These are phyloP conservation scores for Cydonia oblonga DNA, from an alignment of 331 rosid species.

Conservation along the genomic window DNA sequence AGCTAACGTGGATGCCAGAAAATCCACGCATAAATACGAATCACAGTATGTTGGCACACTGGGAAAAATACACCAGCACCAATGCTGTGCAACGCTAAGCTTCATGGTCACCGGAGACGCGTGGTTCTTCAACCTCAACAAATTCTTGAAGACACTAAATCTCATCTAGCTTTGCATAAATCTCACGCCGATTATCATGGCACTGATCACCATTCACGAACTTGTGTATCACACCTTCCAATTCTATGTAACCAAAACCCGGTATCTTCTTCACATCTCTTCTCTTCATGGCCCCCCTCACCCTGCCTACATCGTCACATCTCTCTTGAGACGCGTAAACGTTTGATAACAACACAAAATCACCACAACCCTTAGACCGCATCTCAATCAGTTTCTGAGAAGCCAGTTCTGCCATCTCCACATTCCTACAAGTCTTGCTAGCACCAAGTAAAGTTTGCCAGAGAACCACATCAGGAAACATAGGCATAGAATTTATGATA, in stretches of 20 bases:
- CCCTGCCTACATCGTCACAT: conserved; percentile 80
- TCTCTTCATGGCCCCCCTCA: conserved; percentile 58
- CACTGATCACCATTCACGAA: conserved; percentile 66
- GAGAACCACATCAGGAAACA: conserved; percentile 64
- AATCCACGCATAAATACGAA: neutral
- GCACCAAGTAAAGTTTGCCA: conserved; percentile 95
- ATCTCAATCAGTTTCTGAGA: conserved; percentile 63
- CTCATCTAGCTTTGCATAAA: conserved; percentile 76
- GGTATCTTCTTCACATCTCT: conserved; percentile 78
- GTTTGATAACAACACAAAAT: conserved; percentile 73
- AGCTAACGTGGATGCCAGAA: too few relatives aligned
- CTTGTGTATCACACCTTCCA: conserved; percentile 51
- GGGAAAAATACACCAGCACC: too few relatives aligned
- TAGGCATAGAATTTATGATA: conserved; percentile 45
- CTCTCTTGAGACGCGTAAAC: conserved; percentile 71
- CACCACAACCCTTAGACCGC: conserved; percentile 79
- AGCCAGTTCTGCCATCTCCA: conserved; percentile 71
- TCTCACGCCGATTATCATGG: conserved; percentile 43
- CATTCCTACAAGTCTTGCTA: conserved; percentile 72
- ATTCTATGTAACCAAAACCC: conserved; percentile 72
- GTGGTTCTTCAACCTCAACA: neutral
- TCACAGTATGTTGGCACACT: neutral
- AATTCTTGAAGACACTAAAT: conserved; percentile 9
- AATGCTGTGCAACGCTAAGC: neutral
- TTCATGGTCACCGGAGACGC: neutral